A percentile compares a stretch with the other conserved stretches of the same genome.
These are phyloP conservation scores for Urtica urens DNA, from an alignment of 306 rosid species.

Conservation along the genomic window DNA sequence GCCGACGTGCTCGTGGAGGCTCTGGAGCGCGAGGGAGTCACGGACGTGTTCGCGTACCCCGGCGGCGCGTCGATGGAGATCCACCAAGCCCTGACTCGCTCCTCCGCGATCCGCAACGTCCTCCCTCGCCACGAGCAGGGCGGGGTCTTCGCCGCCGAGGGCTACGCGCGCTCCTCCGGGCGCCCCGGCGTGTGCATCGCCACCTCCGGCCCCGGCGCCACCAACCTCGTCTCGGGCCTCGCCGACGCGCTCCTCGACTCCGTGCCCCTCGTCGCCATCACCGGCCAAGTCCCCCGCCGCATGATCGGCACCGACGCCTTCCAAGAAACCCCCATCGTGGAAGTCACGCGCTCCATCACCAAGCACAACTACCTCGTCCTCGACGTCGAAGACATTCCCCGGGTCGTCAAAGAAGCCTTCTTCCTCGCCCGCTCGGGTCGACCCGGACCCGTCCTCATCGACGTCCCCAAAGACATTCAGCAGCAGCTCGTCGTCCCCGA, in stretches of 20 bases:
- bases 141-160: constrained; percentile 81
- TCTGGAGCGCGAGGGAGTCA: constrained; percentile 70
- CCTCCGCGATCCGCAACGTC: constrained; percentile 43
- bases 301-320: constrained; percentile 96
- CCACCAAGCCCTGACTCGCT: constrained; percentile 90
- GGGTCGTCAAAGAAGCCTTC: constrained; percentile 60
- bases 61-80: constrained; percentile 96
- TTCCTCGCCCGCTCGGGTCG: constrained; percentile 63
- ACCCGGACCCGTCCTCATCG: constrained; percentile 79
- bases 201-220: constrained; percentile 93
- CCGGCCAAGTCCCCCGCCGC: constrained; percentile 79
- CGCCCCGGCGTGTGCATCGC: constrained; percentile 78
- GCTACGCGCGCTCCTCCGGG: constrained; percentile 76
- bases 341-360: constrained; percentile 78
- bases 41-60: constrained; percentile 73
- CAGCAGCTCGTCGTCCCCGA: constrained; percentile 74
- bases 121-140: constrained; percentile 95
- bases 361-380: constrained; percentile 88
- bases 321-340: constrained; percentile 85
- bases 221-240: constrained; percentile 75
- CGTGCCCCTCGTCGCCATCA: constrained; percentile 62
- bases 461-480: constrained; percentile 76
- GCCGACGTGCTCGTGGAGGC: constrained; percentile 86
- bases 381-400: constrained; percentile 80
- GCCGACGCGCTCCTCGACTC: constrained; percentile 75